Percentiles rank a stretch among this genome's conserved stretches.
phyloP scores from a whole-genome alignment of 805 yeast genomes.

The Candida anglica region DNA sequence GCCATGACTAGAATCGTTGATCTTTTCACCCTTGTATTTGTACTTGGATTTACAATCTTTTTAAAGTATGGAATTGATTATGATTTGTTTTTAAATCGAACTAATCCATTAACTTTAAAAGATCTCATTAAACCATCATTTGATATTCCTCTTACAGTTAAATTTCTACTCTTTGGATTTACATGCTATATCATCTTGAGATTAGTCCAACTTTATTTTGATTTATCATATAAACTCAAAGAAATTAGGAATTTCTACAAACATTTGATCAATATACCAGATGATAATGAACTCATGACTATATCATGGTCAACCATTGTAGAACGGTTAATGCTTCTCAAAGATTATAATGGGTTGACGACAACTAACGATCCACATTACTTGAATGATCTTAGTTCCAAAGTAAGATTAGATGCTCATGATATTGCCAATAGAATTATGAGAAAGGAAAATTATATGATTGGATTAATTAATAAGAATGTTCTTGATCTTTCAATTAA shows the following conservation, averaged over 20 bases:
- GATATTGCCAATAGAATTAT: slow-evolving; percentile 92
- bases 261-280: slow-evolving; percentile 65
- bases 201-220: slow-evolving; percentile 52
- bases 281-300: slow-evolving; percentile 78
- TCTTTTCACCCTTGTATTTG: slow-evolving; percentile 71
- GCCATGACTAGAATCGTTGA: slow-evolving; percentile 62
- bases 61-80: slow-evolving; percentile 79
- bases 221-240: slow-evolving; percentile 54
- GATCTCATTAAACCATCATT: slow-evolving; percentile 32
- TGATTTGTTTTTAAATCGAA: slow-evolving; percentile 19
- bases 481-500: slow-evolving; percentile 60
- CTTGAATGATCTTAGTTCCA: slow-evolving; percentile 57
- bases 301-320: slow-evolving; percentile 90
- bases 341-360: slow-evolving; percentile 75
- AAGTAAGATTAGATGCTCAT: slow-evolving; percentile 81
- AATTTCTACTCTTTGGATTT: slow-evolving; percentile 62
- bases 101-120: slow-evolving; percentile 22
- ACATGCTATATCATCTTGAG: slow-evolving; percentile 49
- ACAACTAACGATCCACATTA: slow-evolving; percentile 19
- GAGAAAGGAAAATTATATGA: slow-evolving; percentile 92
- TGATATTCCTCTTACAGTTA: slow-evolving; percentile 49
- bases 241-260: slow-evolving; percentile 78
- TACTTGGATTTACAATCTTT: slow-evolving; percentile 73
- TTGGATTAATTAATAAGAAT: slow-evolving; percentile 80
- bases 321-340: slow-evolving; percentile 64